Base-by-base conservation (phyloP, 2,329 filamentous ascomycete genomes). In the Ceratocystis smalleyi region DNA sequence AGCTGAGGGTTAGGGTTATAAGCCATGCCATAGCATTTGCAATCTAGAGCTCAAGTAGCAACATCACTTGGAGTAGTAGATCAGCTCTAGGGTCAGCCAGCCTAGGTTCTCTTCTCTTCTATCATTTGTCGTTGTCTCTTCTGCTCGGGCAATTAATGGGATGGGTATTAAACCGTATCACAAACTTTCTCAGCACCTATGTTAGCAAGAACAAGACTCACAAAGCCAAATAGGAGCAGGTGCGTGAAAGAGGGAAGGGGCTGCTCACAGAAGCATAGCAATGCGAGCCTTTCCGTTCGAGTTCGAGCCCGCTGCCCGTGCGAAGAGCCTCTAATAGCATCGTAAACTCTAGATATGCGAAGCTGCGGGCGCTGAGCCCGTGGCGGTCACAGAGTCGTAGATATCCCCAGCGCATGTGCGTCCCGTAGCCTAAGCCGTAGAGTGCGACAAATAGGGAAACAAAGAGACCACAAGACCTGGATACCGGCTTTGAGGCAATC, bases 271-370 rank as follows among this genome's bases (percentile, higher is more conserved):
- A 76, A 69, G 77, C 0, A 77, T 77, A 0, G 75, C 69, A 2
- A 80, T 68, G 4, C 77, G 72, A 64, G 80, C 80, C 66, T 80
- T 80, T 40, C 75, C 70, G 64, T 78, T 79, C 68, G 80, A 77
- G 69, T 79, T 78, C 35, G 77, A 73, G 0, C 77, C 74, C 70
- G 79, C 75, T 1, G 77, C 77, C 78, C 78, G 80, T 0, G 74
- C 74, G 63, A 73, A 75, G 5, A 74, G 71, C n/a, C 40, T 64
- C 51, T 68, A 69, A 2, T 75, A 72, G 1, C 22, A 19, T 2
- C 43, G 32, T n/a, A 51, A 7, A 10, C 67, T 68, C 63, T 73
- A 62, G 3, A 79, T 69, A 35, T 75, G 70, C 0, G 67, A 65
- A 15, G 76, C 70, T 0, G 69, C 73, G 0, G 77, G 77, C 0